Evolutionary conservation across 257 asterid species (phyloP).

Genomic region (Plantago major): DNA sequence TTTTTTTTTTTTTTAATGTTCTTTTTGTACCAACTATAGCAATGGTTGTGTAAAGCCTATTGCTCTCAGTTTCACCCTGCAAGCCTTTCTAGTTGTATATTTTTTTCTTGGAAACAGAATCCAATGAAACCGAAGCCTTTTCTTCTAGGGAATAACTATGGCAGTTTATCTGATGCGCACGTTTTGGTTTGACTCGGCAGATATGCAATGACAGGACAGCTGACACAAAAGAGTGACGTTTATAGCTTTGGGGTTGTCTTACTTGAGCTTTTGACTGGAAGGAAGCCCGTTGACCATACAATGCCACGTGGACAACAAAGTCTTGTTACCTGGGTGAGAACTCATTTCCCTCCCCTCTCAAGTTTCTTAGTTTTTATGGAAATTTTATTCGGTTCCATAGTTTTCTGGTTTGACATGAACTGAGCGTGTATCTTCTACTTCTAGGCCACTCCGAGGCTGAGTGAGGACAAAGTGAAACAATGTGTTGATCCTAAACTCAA

Average conservation of each 20-base stretch:
- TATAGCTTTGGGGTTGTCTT: constrained; percentile 90
- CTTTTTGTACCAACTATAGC: neutral
- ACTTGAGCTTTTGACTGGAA: constrained; percentile 85
- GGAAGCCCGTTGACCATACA: constrained; percentile 91
- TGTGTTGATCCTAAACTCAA: constrained; percentile 81
- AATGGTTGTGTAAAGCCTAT: constrained; percentile 6
- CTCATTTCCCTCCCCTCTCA: constrained; percentile 4
- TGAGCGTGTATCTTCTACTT: constrained; percentile 13
- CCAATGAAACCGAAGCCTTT: no score
- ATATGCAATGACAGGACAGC: constrained; percentile 91
- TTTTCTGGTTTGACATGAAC: neutral
- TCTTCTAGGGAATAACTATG: no score
- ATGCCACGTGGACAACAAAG: constrained; percentile 96
- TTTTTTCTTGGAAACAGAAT: neutral
- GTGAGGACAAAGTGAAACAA: constrained; percentile 89
- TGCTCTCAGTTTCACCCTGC: neutral
- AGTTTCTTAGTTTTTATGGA: neutral
- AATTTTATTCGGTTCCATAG: neutral
- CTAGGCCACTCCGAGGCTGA: constrained; percentile 86
- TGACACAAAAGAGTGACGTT: constrained; percentile 89
- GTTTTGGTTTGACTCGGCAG: constrained; percentile 29
- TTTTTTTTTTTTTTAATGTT: neutral
- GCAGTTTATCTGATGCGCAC: neutral
- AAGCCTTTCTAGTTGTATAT: neutral
- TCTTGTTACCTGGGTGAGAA: constrained; percentile 85